phyloP scores from a whole-genome alignment of 768 basidiomycete genomes.

The Russula lepida region DNA sequence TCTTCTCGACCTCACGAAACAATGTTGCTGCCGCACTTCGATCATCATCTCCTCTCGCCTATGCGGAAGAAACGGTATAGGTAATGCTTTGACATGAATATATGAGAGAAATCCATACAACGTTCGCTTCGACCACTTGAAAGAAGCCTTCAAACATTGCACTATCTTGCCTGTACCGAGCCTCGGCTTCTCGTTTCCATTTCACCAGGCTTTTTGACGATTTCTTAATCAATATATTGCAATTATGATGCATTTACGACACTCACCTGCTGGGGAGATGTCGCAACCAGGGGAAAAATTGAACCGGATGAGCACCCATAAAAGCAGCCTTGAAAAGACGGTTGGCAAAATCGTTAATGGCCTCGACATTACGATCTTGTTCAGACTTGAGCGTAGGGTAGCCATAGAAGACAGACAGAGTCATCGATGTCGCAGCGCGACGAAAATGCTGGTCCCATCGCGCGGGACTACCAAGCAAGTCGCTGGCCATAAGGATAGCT shows the following conservation, averaged over 20 bases:
- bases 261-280: background rate
- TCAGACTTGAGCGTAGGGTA: background rate
- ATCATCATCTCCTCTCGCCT: background rate
- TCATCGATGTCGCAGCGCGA: background rate
- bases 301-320: background rate
- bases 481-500: background rate
- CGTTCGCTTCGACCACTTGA: background rate
- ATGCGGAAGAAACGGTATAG: too few relatives aligned
- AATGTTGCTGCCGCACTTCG: background rate
- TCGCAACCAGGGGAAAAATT: background rate
- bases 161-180: background rate
- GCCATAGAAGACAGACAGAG: background rate
- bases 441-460: background rate
- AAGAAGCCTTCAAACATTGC: background rate
- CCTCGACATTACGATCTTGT: too few relatives aligned
- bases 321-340: background rate
- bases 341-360: background rate
- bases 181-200: background rate
- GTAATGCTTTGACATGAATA: background rate
- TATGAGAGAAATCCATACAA: background rate
- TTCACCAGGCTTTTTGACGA: background rate
- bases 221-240: too few relatives aligned
- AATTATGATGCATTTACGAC: background rate
- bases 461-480: background rate
- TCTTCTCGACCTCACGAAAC: background rate